phyloP scores from a whole-genome alignment of 192 early-diverging fungal genomes.

The Gamsiella multidivaricata region DNA sequence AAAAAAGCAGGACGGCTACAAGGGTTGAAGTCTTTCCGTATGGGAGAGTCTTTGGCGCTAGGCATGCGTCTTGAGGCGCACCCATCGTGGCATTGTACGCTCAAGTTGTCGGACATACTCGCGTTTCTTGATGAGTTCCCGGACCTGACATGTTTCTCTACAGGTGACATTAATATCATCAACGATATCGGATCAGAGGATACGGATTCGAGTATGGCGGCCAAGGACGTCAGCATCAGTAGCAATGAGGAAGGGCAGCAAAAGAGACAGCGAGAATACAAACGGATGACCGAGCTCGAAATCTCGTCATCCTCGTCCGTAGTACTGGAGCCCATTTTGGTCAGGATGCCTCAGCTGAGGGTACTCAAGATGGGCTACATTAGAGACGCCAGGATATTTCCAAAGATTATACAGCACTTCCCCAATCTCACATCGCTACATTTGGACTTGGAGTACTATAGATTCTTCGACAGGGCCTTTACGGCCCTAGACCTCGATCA shows the following conservation, averaged over 20 bases:
- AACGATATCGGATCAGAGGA: not conserved
- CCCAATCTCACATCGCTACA: not conserved
- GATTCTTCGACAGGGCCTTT: not conserved
- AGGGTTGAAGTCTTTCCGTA: not conserved
- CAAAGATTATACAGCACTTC: not conserved
- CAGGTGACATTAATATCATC: slow-evolving; percentile 2
- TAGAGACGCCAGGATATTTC: not conserved
- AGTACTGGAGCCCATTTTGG: no score
- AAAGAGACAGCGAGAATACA: not conserved
- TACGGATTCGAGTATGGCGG: no score
- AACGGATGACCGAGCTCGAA: not conserved
- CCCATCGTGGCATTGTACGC: not conserved
- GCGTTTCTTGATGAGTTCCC: slow-evolving; percentile 12
- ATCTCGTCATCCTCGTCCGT: not conserved
- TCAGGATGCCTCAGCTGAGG: not conserved
- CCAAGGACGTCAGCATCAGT: no score
- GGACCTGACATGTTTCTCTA: slow-evolving; percentile 1
- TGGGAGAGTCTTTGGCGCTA: not conserved
- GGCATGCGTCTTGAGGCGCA: no score
- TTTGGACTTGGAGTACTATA: slow-evolving; percentile 1
- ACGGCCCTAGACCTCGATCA: no score
- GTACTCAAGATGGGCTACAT: not conserved
- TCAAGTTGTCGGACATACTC: slow-evolving; percentile 6
- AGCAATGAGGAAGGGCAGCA: not conserved
- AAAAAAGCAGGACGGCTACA: slow-evolving; percentile 1